Conservation (phyloP, 768 basidiomycete genomes). For the Lactarius trivialis region DNA sequence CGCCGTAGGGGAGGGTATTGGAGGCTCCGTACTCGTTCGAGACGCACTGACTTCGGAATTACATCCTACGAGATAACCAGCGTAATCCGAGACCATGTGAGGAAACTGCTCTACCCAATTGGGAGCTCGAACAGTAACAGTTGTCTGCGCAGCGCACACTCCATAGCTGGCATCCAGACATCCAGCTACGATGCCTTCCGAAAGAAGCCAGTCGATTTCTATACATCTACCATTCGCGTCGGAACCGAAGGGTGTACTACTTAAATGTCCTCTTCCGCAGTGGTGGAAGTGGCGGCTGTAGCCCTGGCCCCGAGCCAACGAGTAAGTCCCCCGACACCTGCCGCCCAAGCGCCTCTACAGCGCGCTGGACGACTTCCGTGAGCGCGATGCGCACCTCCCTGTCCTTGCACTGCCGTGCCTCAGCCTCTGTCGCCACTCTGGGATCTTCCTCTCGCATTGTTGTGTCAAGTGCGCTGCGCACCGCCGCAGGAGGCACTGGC, state of each 20-base stretch:
- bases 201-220: background rate
- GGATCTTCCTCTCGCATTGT: background rate
- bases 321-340: constrained; percentile 20
- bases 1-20: too few species aligned
- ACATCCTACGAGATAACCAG: too few species aligned
- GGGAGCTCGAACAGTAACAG: too few species aligned
- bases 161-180: too few species aligned
- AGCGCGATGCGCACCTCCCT: constrained; percentile 28
- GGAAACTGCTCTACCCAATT: too few species aligned
- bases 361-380: constrained; percentile 29
- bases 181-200: too few species aligned
- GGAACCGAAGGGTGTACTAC: background rate
- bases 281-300: background rate
- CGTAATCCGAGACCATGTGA: too few species aligned
- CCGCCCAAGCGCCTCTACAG: constrained; percentile 29
- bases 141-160: too few species aligned
- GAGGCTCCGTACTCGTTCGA: too few species aligned
- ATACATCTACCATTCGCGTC: background rate
- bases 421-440: background rate
- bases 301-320: background rate
- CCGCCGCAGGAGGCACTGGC: constrained; percentile 47
- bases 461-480: constrained; percentile 26
- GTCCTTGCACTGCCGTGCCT: background rate
- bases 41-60: too few species aligned
- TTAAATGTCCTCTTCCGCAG: background rate